Conservation (phyloP, 768 basidiomycete genomes). For the Vararia minispora region DNA sequence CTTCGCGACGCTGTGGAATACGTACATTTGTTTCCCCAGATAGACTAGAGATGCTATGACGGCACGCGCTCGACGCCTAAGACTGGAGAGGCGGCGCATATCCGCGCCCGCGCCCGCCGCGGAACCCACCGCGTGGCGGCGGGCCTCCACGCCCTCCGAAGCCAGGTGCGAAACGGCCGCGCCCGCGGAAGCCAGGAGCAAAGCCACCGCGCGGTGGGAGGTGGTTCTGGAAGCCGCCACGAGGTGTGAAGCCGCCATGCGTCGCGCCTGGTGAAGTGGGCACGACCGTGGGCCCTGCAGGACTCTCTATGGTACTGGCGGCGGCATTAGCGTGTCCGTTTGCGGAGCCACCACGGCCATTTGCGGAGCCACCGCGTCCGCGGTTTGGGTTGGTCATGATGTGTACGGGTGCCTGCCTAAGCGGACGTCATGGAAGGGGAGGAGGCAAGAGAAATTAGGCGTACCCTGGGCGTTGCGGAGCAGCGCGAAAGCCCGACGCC, state of each 20-base stretch:
- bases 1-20: too few relatives aligned
- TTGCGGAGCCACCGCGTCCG: constrained; percentile 24
- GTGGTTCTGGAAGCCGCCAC: constrained; percentile 6
- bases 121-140: constrained; percentile 15
- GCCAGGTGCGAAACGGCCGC: constrained; percentile 20
- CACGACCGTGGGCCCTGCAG: constrained; percentile 9
- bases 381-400: constrained; percentile 76
- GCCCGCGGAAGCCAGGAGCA: constrained; percentile 17
- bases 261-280: constrained; percentile 7
- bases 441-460: constrained; percentile 2
- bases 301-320: background rate
- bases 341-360: constrained; percentile 12
- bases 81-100: too few relatives aligned
- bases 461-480: constrained; percentile 26
- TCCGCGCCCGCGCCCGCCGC: too few relatives aligned
- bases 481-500: constrained; percentile 58
- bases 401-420: constrained; percentile 33
- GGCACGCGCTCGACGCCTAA: too few relatives aligned
- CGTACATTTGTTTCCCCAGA: too few relatives aligned
- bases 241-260: constrained; percentile 3
- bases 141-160: constrained; percentile 22
- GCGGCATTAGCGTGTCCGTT: constrained; percentile 15
- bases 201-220: constrained; percentile 17
- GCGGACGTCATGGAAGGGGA: constrained; percentile 13
- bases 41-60: too few relatives aligned